Conservation (phyloP, 441 rosid species). For the Dalechampia spathulata region DNA sequence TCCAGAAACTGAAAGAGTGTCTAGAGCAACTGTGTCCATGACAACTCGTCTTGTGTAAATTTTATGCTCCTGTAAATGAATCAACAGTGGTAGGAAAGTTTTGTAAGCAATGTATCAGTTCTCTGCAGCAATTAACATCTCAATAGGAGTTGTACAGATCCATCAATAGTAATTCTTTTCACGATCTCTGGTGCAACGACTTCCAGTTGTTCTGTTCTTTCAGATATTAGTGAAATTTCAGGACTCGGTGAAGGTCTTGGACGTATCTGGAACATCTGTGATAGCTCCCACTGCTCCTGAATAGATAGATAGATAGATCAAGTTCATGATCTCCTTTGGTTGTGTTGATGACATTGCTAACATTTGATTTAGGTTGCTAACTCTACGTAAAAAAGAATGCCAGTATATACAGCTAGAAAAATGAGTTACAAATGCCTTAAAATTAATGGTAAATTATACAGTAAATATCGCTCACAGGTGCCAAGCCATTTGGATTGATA, state of each 20-base stretch:
- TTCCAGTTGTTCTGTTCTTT: not conserved
- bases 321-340: too few relatives aligned
- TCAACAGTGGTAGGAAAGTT: conserved; percentile 43
- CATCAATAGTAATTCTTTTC: not conserved
- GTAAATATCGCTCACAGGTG: too few relatives aligned
- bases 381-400: too few relatives aligned
- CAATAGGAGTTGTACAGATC: conserved; percentile 24
- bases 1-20: conserved; percentile 69
- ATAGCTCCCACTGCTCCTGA: too few relatives aligned
- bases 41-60: conserved; percentile 28
- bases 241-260: not conserved
- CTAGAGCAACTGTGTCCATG: conserved; percentile 54
- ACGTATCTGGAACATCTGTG: too few relatives aligned
- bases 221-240: not conserved
- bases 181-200: not conserved
- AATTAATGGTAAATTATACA: too few relatives aligned
- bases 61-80: conserved; percentile 25
- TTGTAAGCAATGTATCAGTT: conserved; percentile 32
- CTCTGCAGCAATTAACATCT: conserved; percentile 21
- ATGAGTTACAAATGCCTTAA: too few relatives aligned
- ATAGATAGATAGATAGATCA: too few relatives aligned
- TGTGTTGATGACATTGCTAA: too few relatives aligned
- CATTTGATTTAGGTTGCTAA: too few relatives aligned
- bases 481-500: too few relatives aligned
- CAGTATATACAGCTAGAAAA: too few relatives aligned